These are phyloP conservation scores for Trapa incisa DNA, from an alignment of 345 rosid genomes.

Conservation along the genomic window DNA sequence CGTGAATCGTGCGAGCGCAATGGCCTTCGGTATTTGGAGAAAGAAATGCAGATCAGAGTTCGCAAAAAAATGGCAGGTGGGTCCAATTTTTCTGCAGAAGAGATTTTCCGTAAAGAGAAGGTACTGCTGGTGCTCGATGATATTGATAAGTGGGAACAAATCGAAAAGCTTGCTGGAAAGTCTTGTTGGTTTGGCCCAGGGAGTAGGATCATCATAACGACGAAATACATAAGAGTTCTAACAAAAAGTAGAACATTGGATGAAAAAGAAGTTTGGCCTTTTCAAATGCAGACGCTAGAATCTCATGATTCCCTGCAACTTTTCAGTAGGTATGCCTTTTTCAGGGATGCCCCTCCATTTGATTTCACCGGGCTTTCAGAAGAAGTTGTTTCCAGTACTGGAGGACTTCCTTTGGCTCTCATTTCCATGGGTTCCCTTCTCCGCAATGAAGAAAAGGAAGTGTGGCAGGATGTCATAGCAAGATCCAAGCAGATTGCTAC, in stretches of 20 bases:
- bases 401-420: constrained; percentile 10
- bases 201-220: background rate
- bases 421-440: constrained; percentile 3
- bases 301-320: background rate
- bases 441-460: background rate
- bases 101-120: background rate
- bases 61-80: background rate
- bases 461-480: background rate
- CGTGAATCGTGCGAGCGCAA: background rate
- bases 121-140: background rate
- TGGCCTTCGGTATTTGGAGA: background rate
- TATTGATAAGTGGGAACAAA: background rate
- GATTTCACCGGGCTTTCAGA: background rate
- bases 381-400: background rate
- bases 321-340: constrained; percentile 1
- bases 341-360: background rate
- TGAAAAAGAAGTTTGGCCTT: background rate
- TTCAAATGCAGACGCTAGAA: background rate
- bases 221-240: background rate
- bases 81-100: background rate
- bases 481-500: background rate
- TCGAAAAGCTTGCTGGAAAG: background rate
- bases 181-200: background rate
- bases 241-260: background rate
- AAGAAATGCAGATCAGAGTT: too few species aligned